Evolutionary conservation across 2,329 filamentous ascomycete species (phyloP).

Genomic region (Davidsoniella australis): DNA sequence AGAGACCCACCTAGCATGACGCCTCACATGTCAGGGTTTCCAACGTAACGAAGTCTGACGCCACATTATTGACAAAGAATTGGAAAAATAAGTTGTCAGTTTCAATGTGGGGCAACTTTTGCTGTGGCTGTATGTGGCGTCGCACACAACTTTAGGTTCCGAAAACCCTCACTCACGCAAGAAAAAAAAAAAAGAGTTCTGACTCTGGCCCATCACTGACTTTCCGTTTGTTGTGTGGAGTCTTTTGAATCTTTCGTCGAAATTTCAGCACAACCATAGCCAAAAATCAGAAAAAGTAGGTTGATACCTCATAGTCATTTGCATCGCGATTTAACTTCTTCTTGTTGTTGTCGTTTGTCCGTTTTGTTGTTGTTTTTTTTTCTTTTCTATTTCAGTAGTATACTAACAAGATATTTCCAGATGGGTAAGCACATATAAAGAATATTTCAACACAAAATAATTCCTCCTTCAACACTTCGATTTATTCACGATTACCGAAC

Average conservation of each 20-base stretch:
- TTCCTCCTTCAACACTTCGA: background rate
- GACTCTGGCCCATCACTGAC: constrained; percentile 7
- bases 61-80: constrained; percentile 4
- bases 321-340: background rate
- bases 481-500: too few species aligned
- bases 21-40: background rate
- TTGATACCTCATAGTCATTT: constrained; percentile 1
- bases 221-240: constrained; percentile 11
- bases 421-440: constrained; percentile 37
- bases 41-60: background rate
- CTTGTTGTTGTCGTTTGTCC: constrained; percentile 8
- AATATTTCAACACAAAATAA: constrained; percentile 13
- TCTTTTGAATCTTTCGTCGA: constrained; percentile 10
- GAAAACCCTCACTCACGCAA: constrained; percentile 9
- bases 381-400: constrained; percentile 6
- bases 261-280: constrained; percentile 12
- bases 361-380: constrained; percentile 7
- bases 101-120: background rate
- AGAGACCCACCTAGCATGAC: background rate
- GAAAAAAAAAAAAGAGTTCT: constrained; percentile 10
- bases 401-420: constrained; percentile 28
- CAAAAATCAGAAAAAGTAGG: constrained; percentile 13
- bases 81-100: too few species aligned
- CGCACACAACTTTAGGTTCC: constrained; percentile 12
- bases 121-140: constrained; percentile 8